Evolutionary conservation across 31 red algal genomes (phyloP), one percentile per base, ranked within the genome.

Genomic region (Endocladia muricata): DNA sequence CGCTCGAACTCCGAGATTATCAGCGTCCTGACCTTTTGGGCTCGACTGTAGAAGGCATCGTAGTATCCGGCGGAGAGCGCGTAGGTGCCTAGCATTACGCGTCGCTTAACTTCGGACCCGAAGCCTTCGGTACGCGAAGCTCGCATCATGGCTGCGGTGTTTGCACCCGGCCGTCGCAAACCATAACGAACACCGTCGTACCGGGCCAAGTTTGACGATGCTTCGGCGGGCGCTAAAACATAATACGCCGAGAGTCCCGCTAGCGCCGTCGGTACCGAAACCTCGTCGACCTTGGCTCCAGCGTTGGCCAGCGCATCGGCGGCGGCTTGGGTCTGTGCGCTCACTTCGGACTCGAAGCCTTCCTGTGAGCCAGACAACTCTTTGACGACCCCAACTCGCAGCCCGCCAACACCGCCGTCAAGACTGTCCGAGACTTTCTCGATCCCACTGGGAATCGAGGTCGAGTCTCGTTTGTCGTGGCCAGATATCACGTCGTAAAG

Each of bases 401-500:
- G 22, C 21, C 19, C 36, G 29, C 23, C n/a, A 31, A 73, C 42
- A 31, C 34, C 41, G 39, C 41, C 69, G 23, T 42, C 26, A 34
- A 42, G 38, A 25, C 29, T 73, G 40, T 52, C 41, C 54, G 42
- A 31, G 42, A 31, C 23, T 21, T 73, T 52, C n/a, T 22, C 23
- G 29, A 25, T 32, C 29, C 26, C 36, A 28, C n/a, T 73, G 23
- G 44, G 40, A 28, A 51, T 23, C 39, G 39, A 52, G 42, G 51
- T 77, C 26, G 21, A 34, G 40, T 77, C 54, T 38, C 38, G 33
- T 61, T 59, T 34, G 44, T 77, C 69, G 28, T 44, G 25, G 29
- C 69, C 69, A 23, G 25, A 31, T 31, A 73, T 73, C n/a, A 73
- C 34, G 31, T 52, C 40, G 69, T 52, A 34, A 43, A 73, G 22